phyloP scores from a whole-genome alignment of 208 protist species.

The Vickermania spadyakhi region DNA sequence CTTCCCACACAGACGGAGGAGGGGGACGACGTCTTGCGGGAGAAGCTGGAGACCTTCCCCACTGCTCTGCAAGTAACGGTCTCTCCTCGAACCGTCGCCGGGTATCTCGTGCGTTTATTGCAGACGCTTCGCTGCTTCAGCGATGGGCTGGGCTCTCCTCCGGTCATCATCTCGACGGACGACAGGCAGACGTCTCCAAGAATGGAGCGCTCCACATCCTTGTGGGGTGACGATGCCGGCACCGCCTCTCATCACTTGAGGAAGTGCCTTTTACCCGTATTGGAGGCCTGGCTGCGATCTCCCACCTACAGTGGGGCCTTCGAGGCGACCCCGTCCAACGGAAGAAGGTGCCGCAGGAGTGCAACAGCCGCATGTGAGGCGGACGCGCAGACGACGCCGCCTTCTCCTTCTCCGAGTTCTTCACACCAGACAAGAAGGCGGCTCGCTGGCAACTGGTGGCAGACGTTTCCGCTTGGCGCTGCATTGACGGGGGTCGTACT shows the following conservation, averaged over 20 bases:
- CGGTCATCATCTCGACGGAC: too few relatives aligned
- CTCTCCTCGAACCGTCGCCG: not conserved
- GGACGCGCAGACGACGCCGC: not conserved
- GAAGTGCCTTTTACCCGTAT: conserved; percentile 14
- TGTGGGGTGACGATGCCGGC: conserved; percentile 27
- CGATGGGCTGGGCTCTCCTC: not conserved
- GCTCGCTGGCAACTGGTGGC: not conserved
- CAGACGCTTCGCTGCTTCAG: not conserved
- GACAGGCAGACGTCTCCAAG: not conserved
- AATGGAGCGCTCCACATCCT: conserved; percentile 5
- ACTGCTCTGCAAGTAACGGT: not conserved
- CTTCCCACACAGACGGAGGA: too few relatives aligned
- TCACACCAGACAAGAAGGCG: too few relatives aligned
- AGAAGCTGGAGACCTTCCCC: not conserved
- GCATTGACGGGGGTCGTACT: not conserved
- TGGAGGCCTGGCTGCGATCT: conserved; percentile 36
- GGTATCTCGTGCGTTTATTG: not conserved
- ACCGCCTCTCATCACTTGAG: conserved; percentile 12
- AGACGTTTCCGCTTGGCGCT: not conserved
- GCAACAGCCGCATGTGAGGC: not conserved
- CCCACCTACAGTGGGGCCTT: not conserved
- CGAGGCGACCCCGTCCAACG: too few relatives aligned
- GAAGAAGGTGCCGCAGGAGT: too few relatives aligned
- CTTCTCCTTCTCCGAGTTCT: too few relatives aligned
- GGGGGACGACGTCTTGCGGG: too few relatives aligned